Conservation (phyloP, 345 rosid genomes). For the Limnanthes douglasii region DNA sequence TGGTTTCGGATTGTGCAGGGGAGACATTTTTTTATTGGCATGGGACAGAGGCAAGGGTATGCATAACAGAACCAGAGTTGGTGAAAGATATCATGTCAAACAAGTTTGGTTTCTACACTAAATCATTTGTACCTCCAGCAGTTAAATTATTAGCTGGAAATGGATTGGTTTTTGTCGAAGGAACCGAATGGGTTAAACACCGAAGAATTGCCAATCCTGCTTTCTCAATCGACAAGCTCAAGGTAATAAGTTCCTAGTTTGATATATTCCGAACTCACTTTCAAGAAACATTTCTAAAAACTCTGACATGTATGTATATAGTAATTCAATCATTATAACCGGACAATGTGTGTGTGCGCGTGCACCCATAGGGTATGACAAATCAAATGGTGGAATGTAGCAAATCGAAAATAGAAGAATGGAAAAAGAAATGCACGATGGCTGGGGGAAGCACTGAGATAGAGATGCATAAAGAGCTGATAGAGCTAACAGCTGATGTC, state of each 20-base stretch:
- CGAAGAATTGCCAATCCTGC: conserved; percentile 29
- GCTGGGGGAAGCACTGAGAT: conserved; percentile 1
- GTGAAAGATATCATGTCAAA: conserved; percentile 24
- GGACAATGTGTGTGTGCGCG: too few relatives aligned
- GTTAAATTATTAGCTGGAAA: conserved; percentile 14
- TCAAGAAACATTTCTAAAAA: too few relatives aligned
- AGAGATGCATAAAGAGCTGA: conserved; percentile 13
- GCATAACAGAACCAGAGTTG: conserved; percentile 21
- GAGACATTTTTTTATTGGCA: conserved; percentile 31
- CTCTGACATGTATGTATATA: too few relatives aligned
- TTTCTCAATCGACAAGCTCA: conserved; percentile 27
- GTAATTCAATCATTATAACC: too few relatives aligned
- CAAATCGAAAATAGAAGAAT: conserved; percentile 15
- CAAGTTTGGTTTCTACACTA: conserved; percentile 21
- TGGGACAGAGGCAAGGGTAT: conserved; percentile 23
- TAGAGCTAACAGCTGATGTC: conserved; percentile 29
- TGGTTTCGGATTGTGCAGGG: conserved; percentile 12
- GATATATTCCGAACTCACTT: neutral
- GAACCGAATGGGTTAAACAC: conserved; percentile 24
- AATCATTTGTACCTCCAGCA: conserved; percentile 12
- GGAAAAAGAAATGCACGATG: conserved; percentile 13
- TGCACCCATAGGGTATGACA: conserved; percentile 15
- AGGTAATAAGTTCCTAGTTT: conserved; percentile 19
- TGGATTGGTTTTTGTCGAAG: conserved; percentile 20
- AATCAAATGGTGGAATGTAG: conserved; percentile 16